Conservation (phyloP, 1,284 basidiomycete genomes). For the Moesziomyces sp. region DNA sequence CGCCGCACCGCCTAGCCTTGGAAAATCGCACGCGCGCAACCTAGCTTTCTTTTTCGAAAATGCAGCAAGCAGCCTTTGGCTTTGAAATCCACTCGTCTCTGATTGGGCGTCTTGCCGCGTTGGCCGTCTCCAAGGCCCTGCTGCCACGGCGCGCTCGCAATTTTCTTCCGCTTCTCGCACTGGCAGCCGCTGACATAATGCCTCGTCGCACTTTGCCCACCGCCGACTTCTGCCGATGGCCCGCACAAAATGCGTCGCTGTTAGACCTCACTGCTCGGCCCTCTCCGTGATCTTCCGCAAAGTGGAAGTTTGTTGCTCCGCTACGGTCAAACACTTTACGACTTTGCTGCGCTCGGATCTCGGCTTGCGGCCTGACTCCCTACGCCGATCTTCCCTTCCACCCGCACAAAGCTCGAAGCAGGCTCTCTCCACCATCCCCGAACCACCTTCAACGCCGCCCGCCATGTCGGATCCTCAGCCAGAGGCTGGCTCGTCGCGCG, state of each 20-base stretch:
- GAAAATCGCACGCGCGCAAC: not conserved
- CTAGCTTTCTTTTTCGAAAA: not conserved
- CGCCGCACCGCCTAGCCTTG: not conserved
- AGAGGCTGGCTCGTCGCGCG: not conserved
- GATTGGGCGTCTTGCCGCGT: not conserved
- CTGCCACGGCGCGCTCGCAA: not conserved
- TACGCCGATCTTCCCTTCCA: not conserved
- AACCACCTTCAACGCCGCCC: not conserved
- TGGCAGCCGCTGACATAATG: not conserved
- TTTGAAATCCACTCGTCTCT: constrained; percentile 8
- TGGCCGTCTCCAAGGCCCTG: not conserved
- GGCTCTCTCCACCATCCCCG: no score
- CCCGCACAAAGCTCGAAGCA: no score
- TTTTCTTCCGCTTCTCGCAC: not conserved
- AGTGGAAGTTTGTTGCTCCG: not conserved
- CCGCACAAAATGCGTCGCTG: not conserved
- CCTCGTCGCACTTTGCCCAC: not conserved
- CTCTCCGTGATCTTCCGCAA: not conserved
- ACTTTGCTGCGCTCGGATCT: not conserved
- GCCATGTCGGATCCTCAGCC: not conserved
- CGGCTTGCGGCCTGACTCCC: not conserved
- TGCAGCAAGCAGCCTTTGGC: not conserved
- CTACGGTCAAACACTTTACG: no score
- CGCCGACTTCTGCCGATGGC: not conserved
- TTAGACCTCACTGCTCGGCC: not conserved